Percentiles rank a stretch among this genome's conserved stretches.
These are phyloP conservation scores for Nigrospora sphaerica DNA, from an alignment of 2,329 filamentous ascomycete genomes.

Conservation along the genomic window DNA sequence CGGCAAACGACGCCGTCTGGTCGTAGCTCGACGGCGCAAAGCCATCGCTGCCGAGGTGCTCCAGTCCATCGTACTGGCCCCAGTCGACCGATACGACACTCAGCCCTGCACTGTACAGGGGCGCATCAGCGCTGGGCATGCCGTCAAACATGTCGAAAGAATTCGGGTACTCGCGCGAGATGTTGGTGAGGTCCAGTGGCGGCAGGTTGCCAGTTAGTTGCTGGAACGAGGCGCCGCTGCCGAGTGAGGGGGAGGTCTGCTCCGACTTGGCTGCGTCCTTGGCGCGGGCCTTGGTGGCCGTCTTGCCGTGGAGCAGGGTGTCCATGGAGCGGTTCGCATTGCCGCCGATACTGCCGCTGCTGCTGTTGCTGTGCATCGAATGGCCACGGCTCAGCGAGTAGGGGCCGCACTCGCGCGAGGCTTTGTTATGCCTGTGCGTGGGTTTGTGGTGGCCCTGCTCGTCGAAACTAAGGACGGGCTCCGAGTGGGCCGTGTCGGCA, in stretches of 20 bases:
- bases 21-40: slow-evolving; percentile 24
- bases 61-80: slow-evolving; percentile 44
- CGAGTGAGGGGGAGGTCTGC: slow-evolving; percentile 51
- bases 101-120: slow-evolving; percentile 56
- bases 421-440: slow-evolving; percentile 51
- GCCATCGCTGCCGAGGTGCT: slow-evolving; percentile 26
- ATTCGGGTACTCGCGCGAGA: slow-evolving; percentile 43
- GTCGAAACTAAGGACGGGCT: slow-evolving; percentile 52
- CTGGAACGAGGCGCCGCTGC: slow-evolving; percentile 38
- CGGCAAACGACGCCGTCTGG: slow-evolving; percentile 30
- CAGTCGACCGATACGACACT: slow-evolving; percentile 49
- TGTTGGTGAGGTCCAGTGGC: slow-evolving; percentile 51
- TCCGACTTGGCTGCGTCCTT: slow-evolving; percentile 48
- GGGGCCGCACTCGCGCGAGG: slow-evolving; percentile 54
- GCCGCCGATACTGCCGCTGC: slow-evolving; percentile 28
- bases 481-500: slow-evolving; percentile 56
- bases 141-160: slow-evolving; percentile 46
- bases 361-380: slow-evolving; percentile 46
- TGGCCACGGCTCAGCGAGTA: slow-evolving; percentile 54
- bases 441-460: slow-evolving; percentile 60
- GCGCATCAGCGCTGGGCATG: slow-evolving; percentile 44
- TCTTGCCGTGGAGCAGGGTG: slow-evolving; percentile 31
- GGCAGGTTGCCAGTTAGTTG: slow-evolving; percentile 46
- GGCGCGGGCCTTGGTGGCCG: slow-evolving; percentile 25
- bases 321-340: slow-evolving; percentile 33